Evolutionary conservation across 1,139 yeast species (phyloP).

Genomic region (Suhomyces bolitotheri): DNA sequence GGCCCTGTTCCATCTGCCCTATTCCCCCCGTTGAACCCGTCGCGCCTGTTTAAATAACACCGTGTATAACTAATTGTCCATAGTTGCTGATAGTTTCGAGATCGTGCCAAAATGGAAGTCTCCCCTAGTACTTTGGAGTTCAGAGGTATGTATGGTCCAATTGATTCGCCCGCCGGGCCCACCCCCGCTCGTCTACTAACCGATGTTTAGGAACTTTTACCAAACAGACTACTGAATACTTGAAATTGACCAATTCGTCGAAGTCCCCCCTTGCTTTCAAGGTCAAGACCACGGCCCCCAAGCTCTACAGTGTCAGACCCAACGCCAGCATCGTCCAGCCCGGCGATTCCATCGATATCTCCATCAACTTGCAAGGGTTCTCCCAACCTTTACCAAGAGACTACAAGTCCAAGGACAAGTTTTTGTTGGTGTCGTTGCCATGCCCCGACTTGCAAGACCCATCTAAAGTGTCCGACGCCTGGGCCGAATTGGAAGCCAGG

Average conservation of each 20-base stretch:
- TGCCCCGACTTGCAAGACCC: constrained; percentile 61
- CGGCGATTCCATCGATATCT: constrained; percentile 69
- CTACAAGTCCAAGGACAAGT: constrained; percentile 86
- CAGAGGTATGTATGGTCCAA: constrained; percentile 57
- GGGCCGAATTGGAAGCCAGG: constrained; percentile 70
- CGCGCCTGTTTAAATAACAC: too few relatives aligned
- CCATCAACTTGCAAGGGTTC: constrained; percentile 84
- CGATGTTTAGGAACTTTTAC: constrained; percentile 65
- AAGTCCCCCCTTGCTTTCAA: constrained; percentile 75
- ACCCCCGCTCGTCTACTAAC: too few relatives aligned
- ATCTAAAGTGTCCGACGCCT: constrained; percentile 61
- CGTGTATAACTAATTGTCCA: too few relatives aligned
- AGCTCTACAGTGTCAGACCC: constrained; percentile 93
- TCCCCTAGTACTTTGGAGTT: constrained; percentile 64
- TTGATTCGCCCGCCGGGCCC: too few relatives aligned
- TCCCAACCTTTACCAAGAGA: constrained; percentile 71
- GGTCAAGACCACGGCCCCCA: constrained; percentile 98
- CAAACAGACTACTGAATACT: constrained; percentile 66
- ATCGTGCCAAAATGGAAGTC: constrained; percentile 55
- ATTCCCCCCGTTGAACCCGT: too few relatives aligned
- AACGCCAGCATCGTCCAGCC: constrained; percentile 82
- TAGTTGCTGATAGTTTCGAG: too few relatives aligned
- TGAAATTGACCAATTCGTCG: constrained; percentile 68
- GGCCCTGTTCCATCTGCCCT: too few relatives aligned
- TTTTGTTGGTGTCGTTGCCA: constrained; percentile 83